phyloP scores from a whole-genome alignment of 2,329 filamentous ascomycete genomes.

The Sporothrix brasiliensis region DNA sequence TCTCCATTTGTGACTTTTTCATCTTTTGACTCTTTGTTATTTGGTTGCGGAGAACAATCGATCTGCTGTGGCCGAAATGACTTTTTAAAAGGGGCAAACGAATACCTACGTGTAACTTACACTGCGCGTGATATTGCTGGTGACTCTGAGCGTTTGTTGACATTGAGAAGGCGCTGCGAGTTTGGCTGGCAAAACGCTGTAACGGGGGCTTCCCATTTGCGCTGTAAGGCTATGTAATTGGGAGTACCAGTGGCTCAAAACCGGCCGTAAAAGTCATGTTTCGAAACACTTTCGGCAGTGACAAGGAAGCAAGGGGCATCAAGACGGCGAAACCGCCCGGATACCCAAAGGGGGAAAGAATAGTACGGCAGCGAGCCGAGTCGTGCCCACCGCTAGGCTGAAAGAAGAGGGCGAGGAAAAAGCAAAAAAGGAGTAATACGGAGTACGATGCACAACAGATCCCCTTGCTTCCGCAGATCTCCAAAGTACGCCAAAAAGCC shows the following conservation, averaged over 20 bases:
- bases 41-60: background rate
- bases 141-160: too few species aligned
- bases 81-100: too few species aligned
- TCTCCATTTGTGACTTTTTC: background rate
- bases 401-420: background rate
- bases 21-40: background rate
- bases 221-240: too few species aligned
- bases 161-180: too few species aligned
- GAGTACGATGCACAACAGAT: background rate
- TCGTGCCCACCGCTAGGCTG: slow-evolving; percentile 24
- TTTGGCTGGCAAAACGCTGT: too few species aligned
- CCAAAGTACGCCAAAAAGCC: slow-evolving; percentile 2
- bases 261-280: too few species aligned
- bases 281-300: background rate
- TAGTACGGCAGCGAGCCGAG: slow-evolving; percentile 14
- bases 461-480: slow-evolving; percentile 9
- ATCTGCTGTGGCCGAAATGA: too few species aligned
- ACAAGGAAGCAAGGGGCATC: background rate
- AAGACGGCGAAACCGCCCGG: background rate
- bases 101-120: too few species aligned
- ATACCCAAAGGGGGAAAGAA: background rate
- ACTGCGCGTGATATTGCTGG: too few species aligned
- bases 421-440: background rate
- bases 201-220: too few species aligned
- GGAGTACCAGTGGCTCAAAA: too few species aligned